A percentile compares a stretch with the other conserved stretches of the same genome.
Conservation (phyloP, 352 stramenopile genomes). For the Phytophthora brassicae region DNA sequence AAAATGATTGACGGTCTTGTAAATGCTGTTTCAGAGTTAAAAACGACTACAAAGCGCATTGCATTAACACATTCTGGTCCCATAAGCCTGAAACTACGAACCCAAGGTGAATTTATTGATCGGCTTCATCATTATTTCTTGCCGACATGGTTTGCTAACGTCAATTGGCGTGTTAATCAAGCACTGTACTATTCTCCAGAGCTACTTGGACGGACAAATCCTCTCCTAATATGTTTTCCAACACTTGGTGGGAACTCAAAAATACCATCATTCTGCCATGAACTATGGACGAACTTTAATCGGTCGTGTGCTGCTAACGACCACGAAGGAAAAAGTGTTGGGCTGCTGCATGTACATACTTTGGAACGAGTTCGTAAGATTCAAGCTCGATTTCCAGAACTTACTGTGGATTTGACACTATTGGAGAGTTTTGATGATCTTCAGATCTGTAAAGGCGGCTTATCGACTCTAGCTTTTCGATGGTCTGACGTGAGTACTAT, state of each 20-base stretch:
- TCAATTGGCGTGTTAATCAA: slow-evolving; percentile 37
- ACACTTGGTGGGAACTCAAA: neutral
- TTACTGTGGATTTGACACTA: slow-evolving; percentile 24
- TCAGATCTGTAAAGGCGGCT: slow-evolving; percentile 12
- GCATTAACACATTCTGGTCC: neutral
- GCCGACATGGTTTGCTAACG: slow-evolving; percentile 30
- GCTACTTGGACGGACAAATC: neutral
- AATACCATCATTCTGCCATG: slow-evolving; percentile 20
- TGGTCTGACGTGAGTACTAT: slow-evolving; percentile 26
- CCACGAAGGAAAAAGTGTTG: no score
- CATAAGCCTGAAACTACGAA: slow-evolving; percentile 16
- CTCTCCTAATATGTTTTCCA: slow-evolving; percentile 19
- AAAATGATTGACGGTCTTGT: slow-evolving; percentile 34
- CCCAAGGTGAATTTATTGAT: slow-evolving; percentile 35
- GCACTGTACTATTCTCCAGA: slow-evolving; percentile 31
- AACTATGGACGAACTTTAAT: slow-evolving; percentile 31
- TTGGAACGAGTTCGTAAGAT: slow-evolving; percentile 7
- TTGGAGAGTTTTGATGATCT: slow-evolving; percentile 29
- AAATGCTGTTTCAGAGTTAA: neutral
- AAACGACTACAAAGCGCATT: neutral
- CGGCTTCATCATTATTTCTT: slow-evolving; percentile 46
- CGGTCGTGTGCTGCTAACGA: slow-evolving; percentile 14
- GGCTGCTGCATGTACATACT: slow-evolving; percentile 18
- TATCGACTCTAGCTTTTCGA: slow-evolving; percentile 12
- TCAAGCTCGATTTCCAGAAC: slow-evolving; percentile 11